Evolutionary conservation across 2,329 filamentous ascomycete species (phyloP).

Genomic region (Torrubiellomyces zombiae): DNA sequence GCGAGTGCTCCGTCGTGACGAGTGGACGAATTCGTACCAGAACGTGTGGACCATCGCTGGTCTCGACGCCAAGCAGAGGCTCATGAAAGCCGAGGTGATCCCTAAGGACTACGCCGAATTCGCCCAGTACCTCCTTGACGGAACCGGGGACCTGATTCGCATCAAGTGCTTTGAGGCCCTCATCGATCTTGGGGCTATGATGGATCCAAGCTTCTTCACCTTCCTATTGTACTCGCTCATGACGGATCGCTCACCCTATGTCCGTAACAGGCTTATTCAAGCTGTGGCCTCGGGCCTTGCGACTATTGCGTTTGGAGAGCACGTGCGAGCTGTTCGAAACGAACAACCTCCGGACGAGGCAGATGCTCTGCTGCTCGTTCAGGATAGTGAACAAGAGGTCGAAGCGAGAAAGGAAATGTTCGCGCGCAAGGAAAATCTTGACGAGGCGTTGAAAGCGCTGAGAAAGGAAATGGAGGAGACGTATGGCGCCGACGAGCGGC

Average conservation of each 20-base stretch:
- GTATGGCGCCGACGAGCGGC: conserved; percentile 19
- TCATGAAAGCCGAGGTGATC: conserved; percentile 50
- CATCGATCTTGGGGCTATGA: conserved; percentile 44
- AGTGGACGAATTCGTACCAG: conserved; percentile 51
- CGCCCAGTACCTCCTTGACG: conserved; percentile 47
- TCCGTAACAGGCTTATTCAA: conserved; percentile 43
- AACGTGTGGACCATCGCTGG: conserved; percentile 49
- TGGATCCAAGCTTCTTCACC: conserved; percentile 35
- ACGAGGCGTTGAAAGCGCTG: conserved; percentile 31
- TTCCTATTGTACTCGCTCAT: conserved; percentile 41
- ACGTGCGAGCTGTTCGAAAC: conserved; percentile 26
- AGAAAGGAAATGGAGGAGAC: conserved; percentile 27
- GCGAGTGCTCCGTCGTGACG: conserved; percentile 48
- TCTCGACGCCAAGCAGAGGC: conserved; percentile 40
- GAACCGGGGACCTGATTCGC: conserved; percentile 43
- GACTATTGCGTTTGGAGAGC: conserved; percentile 46
- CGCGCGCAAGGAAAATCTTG: conserved; percentile 45
- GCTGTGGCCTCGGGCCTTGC: conserved; percentile 43
- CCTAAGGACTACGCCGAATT: conserved; percentile 36
- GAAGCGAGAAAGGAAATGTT: conserved; percentile 46
- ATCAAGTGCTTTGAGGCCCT: conserved; percentile 50
- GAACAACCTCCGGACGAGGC: conserved; percentile 19
- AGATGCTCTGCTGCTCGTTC: conserved; percentile 23
- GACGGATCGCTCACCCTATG: conserved; percentile 46
- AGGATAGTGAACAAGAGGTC: conserved; percentile 29